Percentiles rank a stretch among this genome's conserved stretches.
phyloP scores from a whole-genome alignment of 768 basidiomycete genomes.

The Boletus fagicola region DNA sequence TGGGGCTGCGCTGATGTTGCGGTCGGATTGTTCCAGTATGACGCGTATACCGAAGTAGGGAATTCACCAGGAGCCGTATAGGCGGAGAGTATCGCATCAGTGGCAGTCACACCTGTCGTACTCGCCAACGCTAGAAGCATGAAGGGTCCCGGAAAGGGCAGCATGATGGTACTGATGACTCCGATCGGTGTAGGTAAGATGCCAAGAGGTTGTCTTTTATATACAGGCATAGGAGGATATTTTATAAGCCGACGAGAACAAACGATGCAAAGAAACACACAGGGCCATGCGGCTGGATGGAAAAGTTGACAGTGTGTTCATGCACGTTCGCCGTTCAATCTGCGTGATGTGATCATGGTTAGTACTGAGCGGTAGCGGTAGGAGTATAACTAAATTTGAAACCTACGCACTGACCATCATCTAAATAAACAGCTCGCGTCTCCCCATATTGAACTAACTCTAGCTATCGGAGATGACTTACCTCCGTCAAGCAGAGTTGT shows the following conservation, averaged over 20 bases:
- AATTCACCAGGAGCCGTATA: slow-evolving; percentile 62
- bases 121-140: slow-evolving; percentile 12
- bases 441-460: background rate
- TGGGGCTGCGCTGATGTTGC: slow-evolving; percentile 68
- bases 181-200: background rate
- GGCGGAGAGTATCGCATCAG: slow-evolving; percentile 30
- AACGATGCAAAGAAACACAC: background rate
- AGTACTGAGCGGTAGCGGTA: background rate
- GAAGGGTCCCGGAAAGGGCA: slow-evolving; percentile 10
- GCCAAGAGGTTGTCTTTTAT: slow-evolving; percentile 3
- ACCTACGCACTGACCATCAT: background rate
- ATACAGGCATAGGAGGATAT: background rate
- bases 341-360: background rate
- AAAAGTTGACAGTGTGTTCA: background rate
- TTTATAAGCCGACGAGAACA: background rate
- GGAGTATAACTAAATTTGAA: too few relatives aligned
- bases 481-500: background rate
- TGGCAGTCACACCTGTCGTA: slow-evolving; percentile 1
- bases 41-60: slow-evolving; percentile 56
- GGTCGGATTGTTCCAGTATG: slow-evolving; percentile 69
- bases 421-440: background rate
- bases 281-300: background rate
- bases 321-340: slow-evolving; percentile 18
- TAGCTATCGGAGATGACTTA: background rate
- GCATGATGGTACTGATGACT: slow-evolving; percentile 13